These are phyloP conservation scores for Metroxylon sagu DNA, from an alignment of 176 grass and related monocot genomes.

Conservation along the genomic window DNA sequence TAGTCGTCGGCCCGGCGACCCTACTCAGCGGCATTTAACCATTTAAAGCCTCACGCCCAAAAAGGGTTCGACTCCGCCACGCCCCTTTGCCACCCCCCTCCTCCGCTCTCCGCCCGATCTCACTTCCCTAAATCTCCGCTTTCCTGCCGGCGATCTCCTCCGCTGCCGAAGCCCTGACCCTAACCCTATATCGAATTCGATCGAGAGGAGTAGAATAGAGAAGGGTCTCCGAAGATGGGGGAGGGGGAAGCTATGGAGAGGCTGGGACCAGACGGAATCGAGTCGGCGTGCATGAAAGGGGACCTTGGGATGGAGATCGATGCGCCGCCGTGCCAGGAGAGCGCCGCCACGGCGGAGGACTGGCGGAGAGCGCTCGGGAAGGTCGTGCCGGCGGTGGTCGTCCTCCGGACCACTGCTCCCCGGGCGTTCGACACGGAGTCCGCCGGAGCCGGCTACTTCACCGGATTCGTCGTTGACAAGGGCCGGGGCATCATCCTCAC, in stretches of 20 bases:
- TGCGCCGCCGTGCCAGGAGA: slow-evolving; percentile 20
- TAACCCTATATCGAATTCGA: too few relatives aligned
- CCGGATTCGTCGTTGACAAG: slow-evolving; percentile 92
- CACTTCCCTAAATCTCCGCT: too few relatives aligned
- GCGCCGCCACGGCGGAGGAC: slow-evolving; percentile 66
- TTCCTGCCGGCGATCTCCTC: too few relatives aligned
- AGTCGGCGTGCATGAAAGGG: slow-evolving; percentile 16
- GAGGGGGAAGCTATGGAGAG: slow-evolving; percentile 15
- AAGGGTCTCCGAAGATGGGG: neutral
- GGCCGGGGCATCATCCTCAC: slow-evolving; percentile 87
- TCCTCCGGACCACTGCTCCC: slow-evolving; percentile 84
- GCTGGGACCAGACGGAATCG: slow-evolving; percentile 10
- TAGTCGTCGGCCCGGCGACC: too few relatives aligned
- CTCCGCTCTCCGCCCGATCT: too few relatives aligned
- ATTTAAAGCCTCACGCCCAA: too few relatives aligned
- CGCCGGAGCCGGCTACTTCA: slow-evolving; percentile 91
- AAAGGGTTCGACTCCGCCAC: too few relatives aligned
- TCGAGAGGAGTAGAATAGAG: neutral
- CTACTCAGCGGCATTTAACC: too few relatives aligned
- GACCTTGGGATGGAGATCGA: slow-evolving; percentile 71
- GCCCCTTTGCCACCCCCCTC: too few relatives aligned
- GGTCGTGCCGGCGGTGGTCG: slow-evolving; percentile 90
- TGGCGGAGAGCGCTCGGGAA: slow-evolving; percentile 69
- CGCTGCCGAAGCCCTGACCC: slow-evolving; percentile 40
- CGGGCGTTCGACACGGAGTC: slow-evolving; percentile 90